Evolutionary conservation across 2,329 filamentous ascomycete species (phyloP).

Genomic region (Orbilia quercus): DNA sequence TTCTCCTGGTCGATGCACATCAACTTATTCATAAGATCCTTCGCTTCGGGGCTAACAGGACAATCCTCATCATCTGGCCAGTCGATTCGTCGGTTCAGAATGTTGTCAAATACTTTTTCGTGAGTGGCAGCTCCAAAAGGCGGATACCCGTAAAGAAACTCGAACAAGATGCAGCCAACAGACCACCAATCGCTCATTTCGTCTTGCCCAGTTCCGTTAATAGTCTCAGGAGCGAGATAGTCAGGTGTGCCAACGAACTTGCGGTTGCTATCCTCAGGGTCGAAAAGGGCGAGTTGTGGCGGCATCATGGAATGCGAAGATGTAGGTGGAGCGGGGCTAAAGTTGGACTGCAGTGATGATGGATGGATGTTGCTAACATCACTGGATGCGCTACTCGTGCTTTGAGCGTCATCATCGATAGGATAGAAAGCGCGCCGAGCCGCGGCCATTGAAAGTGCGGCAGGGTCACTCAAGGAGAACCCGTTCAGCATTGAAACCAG

Average conservation of each 20-base stretch:
- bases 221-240: slow-evolving; percentile 95
- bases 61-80: slow-evolving; percentile 85
- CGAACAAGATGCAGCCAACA: slow-evolving; percentile 96
- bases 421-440: slow-evolving; percentile 70
- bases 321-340: slow-evolving; percentile 61
- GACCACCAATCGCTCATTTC: slow-evolving; percentile 99
- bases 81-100: slow-evolving; percentile 85
- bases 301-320: slow-evolving; percentile 76
- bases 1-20: slow-evolving; percentile 85
- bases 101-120: slow-evolving; percentile 96
- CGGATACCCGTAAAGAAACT: slow-evolving; percentile 91
- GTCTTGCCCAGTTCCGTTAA: slow-evolving; percentile 93
- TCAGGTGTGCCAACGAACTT: slow-evolving; percentile 97
- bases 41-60: slow-evolving; percentile 81
- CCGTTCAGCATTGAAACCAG: slow-evolving; percentile 83
- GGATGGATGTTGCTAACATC: slow-evolving; percentile 65
- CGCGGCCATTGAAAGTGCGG: slow-evolving; percentile 59
- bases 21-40: slow-evolving; percentile 92
- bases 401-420: slow-evolving; percentile 77
- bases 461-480: slow-evolving; percentile 77
- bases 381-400: slow-evolving; percentile 78
- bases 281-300: slow-evolving; percentile 91
- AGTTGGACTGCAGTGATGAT: slow-evolving; percentile 54
- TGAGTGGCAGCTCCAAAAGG: slow-evolving; percentile 92
- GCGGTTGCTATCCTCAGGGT: slow-evolving; percentile 90